Conservation (phyloP, 192 early-diverging fungal genomes). For the Thamnidium elegans region DNA sequence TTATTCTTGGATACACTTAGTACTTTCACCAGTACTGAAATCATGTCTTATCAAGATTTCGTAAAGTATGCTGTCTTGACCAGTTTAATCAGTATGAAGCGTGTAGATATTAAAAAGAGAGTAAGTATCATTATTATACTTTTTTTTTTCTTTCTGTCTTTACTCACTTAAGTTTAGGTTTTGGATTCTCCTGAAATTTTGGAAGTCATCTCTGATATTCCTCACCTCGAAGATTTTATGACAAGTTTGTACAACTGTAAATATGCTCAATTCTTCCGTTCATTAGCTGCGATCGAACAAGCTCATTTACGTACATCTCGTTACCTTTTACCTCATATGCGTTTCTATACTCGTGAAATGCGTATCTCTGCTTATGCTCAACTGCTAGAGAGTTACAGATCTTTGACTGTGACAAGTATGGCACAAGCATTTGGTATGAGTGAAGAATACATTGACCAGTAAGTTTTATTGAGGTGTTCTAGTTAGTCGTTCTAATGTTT, state of each 20-base stretch:
- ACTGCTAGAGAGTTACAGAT: constrained; percentile 91
- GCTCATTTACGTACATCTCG: constrained; percentile 69
- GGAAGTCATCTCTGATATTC: constrained; percentile 90
- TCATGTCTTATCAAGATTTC: constrained; percentile 98
- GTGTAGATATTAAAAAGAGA: constrained; percentile 94
- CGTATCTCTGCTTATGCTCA: constrained; percentile 96
- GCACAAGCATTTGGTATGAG: constrained; percentile 95
- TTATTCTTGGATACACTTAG: constrained; percentile 93
- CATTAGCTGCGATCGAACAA: constrained; percentile 79
- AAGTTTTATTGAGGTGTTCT: neutral
- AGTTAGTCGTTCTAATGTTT: neutral
- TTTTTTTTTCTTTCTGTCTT: neutral
- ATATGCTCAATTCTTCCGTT: constrained; percentile 90
- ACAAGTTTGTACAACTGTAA: constrained; percentile 88
- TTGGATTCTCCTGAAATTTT: constrained; percentile 95
- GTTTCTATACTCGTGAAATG: constrained; percentile 98
- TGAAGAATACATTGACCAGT: constrained; percentile 85
- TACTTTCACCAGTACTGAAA: constrained; percentile 94
- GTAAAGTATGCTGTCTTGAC: constrained; percentile 90
- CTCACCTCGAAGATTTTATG: constrained; percentile 78
- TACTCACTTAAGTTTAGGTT: constrained; percentile 45
- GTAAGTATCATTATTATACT: constrained; percentile 39
- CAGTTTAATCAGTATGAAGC: constrained; percentile 81
- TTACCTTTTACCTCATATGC: constrained; percentile 83
- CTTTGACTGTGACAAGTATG: constrained; percentile 93